phyloP scores from a whole-genome alignment of 768 basidiomycete genomes.

The Tricholoma hemisulphureum region DNA sequence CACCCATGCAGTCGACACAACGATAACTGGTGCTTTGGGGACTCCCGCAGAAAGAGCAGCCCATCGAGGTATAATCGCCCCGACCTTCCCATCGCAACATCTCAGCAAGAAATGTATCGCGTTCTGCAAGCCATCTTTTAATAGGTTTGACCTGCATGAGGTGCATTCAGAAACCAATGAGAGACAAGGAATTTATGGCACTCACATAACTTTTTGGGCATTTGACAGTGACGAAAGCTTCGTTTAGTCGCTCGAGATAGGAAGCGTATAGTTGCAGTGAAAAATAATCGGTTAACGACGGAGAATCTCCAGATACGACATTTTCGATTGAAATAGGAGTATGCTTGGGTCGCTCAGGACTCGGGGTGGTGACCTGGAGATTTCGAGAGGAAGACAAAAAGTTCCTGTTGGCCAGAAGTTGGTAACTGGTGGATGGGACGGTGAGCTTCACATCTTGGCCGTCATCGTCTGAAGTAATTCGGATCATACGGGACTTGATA shows the following conservation, averaged over 20 bases:
- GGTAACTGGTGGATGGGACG: background rate
- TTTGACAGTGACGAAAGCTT: background rate
- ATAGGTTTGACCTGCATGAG: background rate
- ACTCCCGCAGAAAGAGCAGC: slow-evolving; percentile 1
- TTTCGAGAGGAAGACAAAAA: background rate
- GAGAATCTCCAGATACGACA: background rate
- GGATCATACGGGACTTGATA: background rate
- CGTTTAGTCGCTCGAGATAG: background rate
- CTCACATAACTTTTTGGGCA: background rate
- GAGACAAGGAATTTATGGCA: background rate
- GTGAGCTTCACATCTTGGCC: background rate
- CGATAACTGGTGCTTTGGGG: background rate
- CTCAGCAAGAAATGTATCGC: slow-evolving; percentile 5
- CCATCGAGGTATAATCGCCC: background rate
- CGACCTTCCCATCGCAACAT: slow-evolving; percentile 4
- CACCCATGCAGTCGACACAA: slow-evolving; percentile 3
- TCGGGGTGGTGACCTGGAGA: background rate
- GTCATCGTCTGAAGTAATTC: background rate
- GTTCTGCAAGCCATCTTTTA: slow-evolving; percentile 1
- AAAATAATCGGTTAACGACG: background rate
- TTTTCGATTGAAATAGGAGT: background rate
- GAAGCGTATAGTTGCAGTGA: background rate
- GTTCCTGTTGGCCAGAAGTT: background rate
- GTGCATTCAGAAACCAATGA: background rate
- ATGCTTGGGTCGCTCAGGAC: background rate